Evolutionary conservation across 2,329 filamentous ascomycete genomes (phyloP).

Genomic region (Diaporthe sp.): DNA sequence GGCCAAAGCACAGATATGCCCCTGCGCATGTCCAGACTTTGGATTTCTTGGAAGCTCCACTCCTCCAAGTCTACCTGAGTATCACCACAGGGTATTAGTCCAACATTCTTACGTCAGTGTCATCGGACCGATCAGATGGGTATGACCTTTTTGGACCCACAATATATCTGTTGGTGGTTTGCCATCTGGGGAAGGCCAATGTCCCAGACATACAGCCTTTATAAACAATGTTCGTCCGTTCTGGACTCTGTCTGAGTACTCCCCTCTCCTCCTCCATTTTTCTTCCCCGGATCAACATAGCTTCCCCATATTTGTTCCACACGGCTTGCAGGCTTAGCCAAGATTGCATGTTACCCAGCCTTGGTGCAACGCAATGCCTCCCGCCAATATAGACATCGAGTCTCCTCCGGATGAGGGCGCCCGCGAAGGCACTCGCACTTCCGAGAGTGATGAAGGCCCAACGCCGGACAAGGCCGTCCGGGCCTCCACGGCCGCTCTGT

Average conservation of each 20-base stretch:
- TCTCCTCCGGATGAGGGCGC: not conserved
- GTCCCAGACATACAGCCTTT: slow-evolving; percentile 2
- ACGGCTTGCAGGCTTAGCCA: not conserved
- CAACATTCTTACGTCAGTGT: slow-evolving; percentile 9
- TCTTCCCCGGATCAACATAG: not conserved
- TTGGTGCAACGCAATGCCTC: not conserved
- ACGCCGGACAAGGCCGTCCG: not conserved
- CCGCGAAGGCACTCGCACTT: not conserved
- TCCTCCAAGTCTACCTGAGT: not conserved
- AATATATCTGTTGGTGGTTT: slow-evolving; percentile 16
- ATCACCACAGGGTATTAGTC: not conserved
- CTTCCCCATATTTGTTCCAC: not conserved
- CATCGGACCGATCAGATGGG: not conserved
- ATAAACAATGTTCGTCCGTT: not conserved
- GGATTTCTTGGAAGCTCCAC: slow-evolving; percentile 21
- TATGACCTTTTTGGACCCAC: not conserved
- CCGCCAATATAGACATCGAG: not conserved
- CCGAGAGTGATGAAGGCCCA: not conserved
- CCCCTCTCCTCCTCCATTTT: not conserved
- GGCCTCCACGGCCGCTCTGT: not conserved
- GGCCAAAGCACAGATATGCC: not conserved
- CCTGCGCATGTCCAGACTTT: slow-evolving; percentile 2
- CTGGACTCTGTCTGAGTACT: not conserved
- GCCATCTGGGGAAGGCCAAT: not conserved
- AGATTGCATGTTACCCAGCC: not conserved